phyloP scores from a whole-genome alignment of 108 stramenopile genomes.

The Cyclotella cryptica region DNA sequence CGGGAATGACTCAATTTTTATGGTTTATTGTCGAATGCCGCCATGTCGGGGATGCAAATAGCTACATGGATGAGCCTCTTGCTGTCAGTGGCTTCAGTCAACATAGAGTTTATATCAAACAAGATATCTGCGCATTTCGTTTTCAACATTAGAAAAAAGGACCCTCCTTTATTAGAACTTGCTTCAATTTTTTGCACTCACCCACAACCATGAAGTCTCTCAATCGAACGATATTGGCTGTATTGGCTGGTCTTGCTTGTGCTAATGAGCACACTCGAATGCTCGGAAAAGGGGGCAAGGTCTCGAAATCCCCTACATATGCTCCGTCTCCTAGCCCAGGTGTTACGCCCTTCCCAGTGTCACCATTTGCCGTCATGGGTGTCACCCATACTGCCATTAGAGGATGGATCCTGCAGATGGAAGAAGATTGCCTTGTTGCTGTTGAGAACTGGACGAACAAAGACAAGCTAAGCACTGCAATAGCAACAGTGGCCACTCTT shows the following conservation, averaged over 20 bases:
- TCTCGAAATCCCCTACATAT: not conserved
- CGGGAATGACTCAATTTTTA: too few relatives aligned
- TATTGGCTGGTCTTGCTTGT: not conserved
- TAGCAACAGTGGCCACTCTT: not conserved
- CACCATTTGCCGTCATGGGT: not conserved
- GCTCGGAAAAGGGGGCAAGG: not conserved
- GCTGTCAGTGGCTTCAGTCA: too few relatives aligned
- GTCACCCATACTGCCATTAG: not conserved
- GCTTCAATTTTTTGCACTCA: too few relatives aligned
- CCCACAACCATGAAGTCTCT: not conserved
- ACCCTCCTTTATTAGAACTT: too few relatives aligned
- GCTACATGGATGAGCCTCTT: too few relatives aligned
- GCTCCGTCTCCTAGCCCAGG: not conserved
- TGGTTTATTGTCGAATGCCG: too few relatives aligned
- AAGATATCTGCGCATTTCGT: too few relatives aligned
- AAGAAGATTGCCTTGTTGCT: not conserved
- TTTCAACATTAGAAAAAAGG: too few relatives aligned
- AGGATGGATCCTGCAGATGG: constrained; percentile 5
- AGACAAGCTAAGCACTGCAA: not conserved
- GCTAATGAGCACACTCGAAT: not conserved
- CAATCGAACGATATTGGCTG: not conserved
- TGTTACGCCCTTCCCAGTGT: not conserved
- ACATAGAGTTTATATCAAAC: too few relatives aligned
- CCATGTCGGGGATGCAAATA: too few relatives aligned
- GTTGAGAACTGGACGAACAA: not conserved